Base-by-base conservation (phyloP, 768 basidiomycete species). In the Zangia roseola region DNA sequence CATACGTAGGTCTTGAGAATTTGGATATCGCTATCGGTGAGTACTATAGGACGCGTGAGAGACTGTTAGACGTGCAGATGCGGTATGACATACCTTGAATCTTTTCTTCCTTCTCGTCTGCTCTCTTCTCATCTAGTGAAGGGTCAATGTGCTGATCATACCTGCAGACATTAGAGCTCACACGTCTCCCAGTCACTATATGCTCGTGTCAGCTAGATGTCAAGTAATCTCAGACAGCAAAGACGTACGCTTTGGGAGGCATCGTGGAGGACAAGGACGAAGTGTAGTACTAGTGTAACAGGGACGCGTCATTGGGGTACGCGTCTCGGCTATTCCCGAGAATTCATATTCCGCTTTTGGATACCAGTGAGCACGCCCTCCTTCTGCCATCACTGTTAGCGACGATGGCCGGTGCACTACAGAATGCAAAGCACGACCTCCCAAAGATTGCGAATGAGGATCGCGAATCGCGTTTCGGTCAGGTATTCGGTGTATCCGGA, bases 111-210 rank as follows among this genome's bases (percentile, higher is more conserved):
- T 97, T 94, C 63, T 82, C 83, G 69, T 94, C 92, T 23, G 65
- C 73, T 71, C 83, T 89, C 79, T 94, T 93, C 64, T 90, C 85
- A 68, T 84, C 93, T 95, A 58, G 38, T 28, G 20, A 47, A 51
- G 45, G 35, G 30, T 54, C 40, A 55, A 43, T 34, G 39, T 43
- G 10, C 33, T 26, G 48, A 35, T 50, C 33, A 19, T 37, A 48
- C 33, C 7, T 42, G 47, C 10, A 50, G 40, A 24, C 12, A 33
- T 23, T 21, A 24, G 51, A 55, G 70, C 81, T 33, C 64, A 95
- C 94, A 97, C 73, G 97, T 98, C 73, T 99, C 95, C 95, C 95
- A 98, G 70, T 99, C 91, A 60, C 94, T 97, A 62, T 16, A 50
- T 19, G 47, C n/a, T 5, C 8, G 6, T 47, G 45, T 60, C 13